Evolutionary conservation across 441 rosid genomes (phyloP).

Genomic region (Gossypium laxum): DNA sequence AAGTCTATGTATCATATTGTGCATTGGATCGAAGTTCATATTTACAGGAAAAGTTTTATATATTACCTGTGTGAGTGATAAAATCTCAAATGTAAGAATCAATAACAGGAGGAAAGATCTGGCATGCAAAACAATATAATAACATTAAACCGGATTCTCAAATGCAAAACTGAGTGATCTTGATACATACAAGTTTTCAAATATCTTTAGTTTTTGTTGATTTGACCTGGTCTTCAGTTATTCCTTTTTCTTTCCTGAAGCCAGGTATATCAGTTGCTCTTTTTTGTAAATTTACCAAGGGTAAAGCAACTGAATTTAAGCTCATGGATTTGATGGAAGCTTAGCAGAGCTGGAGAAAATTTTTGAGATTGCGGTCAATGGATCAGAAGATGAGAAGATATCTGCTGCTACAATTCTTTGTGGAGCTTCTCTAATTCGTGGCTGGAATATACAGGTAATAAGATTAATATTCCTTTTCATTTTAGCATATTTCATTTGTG

Average conservation of each 20-base stretch:
- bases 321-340: constrained; percentile 77
- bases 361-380: constrained; percentile 58
- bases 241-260: constrained; percentile 58
- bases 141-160: background rate
- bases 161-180: constrained; percentile 5
- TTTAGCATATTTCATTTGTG: constrained; percentile 5
- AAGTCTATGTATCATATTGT: background rate
- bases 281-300: constrained; percentile 58
- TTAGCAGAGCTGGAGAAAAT: constrained; percentile 72
- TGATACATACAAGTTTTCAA: constrained; percentile 13
- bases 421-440: constrained; percentile 65
- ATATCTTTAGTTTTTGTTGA: constrained; percentile 25
- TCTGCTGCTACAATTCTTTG: constrained; percentile 67
- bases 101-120: background rate
- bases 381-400: constrained; percentile 58
- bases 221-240: constrained; percentile 54
- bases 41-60: background rate
- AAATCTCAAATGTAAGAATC: background rate
- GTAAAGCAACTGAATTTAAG: constrained; percentile 62
- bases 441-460: constrained; percentile 70
- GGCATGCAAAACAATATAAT: background rate
- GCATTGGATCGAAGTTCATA: background rate
- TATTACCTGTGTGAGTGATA: background rate
- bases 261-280: constrained; percentile 61
- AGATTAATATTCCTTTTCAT: constrained; percentile 8